Conservation (phyloP, 371 early-diverging fungal species). For the Mycotypha africana region DNA sequence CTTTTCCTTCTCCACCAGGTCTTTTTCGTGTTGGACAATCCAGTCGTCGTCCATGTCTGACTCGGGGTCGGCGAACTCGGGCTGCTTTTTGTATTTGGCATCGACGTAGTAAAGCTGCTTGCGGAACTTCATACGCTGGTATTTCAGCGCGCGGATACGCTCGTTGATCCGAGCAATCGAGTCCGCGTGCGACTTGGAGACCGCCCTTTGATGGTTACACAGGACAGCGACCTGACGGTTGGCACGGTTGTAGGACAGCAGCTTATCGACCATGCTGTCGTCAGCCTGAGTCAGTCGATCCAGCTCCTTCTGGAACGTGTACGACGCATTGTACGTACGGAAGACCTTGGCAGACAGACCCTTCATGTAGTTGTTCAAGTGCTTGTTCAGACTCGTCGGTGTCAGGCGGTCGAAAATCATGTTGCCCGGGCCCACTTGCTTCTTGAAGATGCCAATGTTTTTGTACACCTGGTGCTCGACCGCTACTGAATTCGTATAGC, state of each 20-base stretch:
- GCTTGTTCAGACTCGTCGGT: constrained; percentile 79
- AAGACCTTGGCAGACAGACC: constrained; percentile 97
- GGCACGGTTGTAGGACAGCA: constrained; percentile 93
- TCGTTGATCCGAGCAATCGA: constrained; percentile 80
- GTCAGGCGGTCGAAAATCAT: constrained; percentile 87
- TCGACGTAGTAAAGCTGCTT: constrained; percentile 64
- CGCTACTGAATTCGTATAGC: constrained; percentile 83
- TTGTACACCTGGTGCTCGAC: constrained; percentile 89
- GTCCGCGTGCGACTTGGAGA: constrained; percentile 73
- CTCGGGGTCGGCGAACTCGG: constrained; percentile 62
- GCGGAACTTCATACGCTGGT: constrained; percentile 71
- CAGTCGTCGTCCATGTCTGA: constrained; percentile 81
- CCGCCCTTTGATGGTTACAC: constrained; percentile 95
- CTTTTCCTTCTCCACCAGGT: constrained; percentile 54
- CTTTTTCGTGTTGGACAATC: constrained; percentile 56
- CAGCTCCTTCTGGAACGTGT: constrained; percentile 89
- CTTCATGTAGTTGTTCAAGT: constrained; percentile 80
- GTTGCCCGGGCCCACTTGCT: constrained; percentile 53
- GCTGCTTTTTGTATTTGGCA: constrained; percentile 66
- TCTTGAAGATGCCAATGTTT: constrained; percentile 86
- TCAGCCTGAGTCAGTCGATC: constrained; percentile 56
- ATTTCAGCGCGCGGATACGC: constrained; percentile 79
- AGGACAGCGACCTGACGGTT: constrained; percentile 95
- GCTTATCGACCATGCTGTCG: constrained; percentile 79
- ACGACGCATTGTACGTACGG: constrained; percentile 97